phyloP scores from a whole-genome alignment of 805 yeast species.

The Ogataea siamensis region DNA sequence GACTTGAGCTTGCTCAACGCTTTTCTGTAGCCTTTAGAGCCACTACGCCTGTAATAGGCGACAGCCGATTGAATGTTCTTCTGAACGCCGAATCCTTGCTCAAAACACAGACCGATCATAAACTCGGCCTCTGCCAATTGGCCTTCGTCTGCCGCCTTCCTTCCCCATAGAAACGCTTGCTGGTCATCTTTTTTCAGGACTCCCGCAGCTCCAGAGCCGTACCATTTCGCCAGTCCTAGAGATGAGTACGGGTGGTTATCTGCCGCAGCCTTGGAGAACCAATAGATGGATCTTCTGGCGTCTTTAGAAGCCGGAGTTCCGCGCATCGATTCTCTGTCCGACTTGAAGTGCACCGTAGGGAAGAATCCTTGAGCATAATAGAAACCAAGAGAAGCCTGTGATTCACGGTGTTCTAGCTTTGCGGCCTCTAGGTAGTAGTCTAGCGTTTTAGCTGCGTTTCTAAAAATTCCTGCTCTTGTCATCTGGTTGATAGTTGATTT shows the following conservation, averaged over 20 bases:
- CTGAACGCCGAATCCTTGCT: slow-evolving; percentile 60
- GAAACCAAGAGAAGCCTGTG: slow-evolving; percentile 69
- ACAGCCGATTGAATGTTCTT: slow-evolving; percentile 43
- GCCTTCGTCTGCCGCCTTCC: slow-evolving; percentile 58
- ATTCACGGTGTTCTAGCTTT: slow-evolving; percentile 55
- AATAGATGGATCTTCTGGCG: slow-evolving; percentile 60
- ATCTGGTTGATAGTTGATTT: slow-evolving; percentile 36
- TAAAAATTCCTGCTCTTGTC: slow-evolving; percentile 29
- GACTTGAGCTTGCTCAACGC: slow-evolving; percentile 43
- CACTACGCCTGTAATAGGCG: slow-evolving; percentile 56
- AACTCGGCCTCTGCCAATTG: slow-evolving; percentile 58
- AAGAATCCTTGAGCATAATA: slow-evolving; percentile 66
- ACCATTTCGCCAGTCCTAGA: slow-evolving; percentile 75
- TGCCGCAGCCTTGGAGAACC: slow-evolving; percentile 71
- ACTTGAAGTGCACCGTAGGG: slow-evolving; percentile 33
- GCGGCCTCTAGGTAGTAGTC: slow-evolving; percentile 60
- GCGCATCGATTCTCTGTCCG: slow-evolving; percentile 31
- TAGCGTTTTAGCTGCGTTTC: slow-evolving; percentile 44
- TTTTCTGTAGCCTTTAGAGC: slow-evolving; percentile 57
- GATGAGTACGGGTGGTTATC: slow-evolving; percentile 66
- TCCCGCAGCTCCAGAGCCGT: slow-evolving; percentile 63
- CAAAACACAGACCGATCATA: slow-evolving; percentile 66
- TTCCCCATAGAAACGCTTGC: slow-evolving; percentile 69
- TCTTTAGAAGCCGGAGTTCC: slow-evolving; percentile 39
- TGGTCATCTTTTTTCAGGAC: slow-evolving; percentile 53